phyloP scores from a whole-genome alignment of 495 filamentous ascomycete species.

The Neurospora sp. region DNA sequence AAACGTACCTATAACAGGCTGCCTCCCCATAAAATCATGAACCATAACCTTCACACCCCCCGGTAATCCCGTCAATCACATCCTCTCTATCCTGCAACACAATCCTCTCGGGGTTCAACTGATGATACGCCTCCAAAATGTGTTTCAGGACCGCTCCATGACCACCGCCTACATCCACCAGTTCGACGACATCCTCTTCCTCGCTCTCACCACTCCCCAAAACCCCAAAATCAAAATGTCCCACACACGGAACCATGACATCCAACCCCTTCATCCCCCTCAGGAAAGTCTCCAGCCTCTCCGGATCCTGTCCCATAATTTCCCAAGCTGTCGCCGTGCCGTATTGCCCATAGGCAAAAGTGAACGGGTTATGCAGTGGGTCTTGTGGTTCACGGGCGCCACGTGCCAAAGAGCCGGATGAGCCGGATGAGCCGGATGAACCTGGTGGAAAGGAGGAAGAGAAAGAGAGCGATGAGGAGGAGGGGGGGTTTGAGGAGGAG shows the following conservation, averaged over 20 bases:
- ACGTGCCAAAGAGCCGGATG: not conserved
- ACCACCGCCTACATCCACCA: conserved; percentile 15
- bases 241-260: conserved; percentile 10
- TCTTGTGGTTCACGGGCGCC: conserved; percentile 8
- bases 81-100: conserved; percentile 13
- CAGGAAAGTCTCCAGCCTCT: conserved; percentile 11
- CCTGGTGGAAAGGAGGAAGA: not conserved
- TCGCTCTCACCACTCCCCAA: conserved; percentile 3
- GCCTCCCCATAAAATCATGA: conserved; percentile 12
- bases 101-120: conserved; percentile 1
- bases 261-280: conserved; percentile 14
- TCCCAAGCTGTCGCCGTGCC: conserved; percentile 9
- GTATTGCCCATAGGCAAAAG: conserved; percentile 4
- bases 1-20: conserved; percentile 11
- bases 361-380: conserved; percentile 10
- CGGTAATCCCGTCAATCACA: conserved; percentile 4
- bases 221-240: conserved; percentile 14
- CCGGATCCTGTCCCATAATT: conserved; percentile 13
- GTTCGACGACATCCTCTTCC: conserved; percentile 6
- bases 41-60: conserved; percentile 1
- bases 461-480: not conserved
- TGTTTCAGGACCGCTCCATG: conserved; percentile 11
- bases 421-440: not conserved
- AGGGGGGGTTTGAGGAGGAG: not conserved
- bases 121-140: conserved; percentile 9